phyloP scores from a whole-genome alignment of 140 eudicot genomes.

The Senecio squalidus region DNA sequence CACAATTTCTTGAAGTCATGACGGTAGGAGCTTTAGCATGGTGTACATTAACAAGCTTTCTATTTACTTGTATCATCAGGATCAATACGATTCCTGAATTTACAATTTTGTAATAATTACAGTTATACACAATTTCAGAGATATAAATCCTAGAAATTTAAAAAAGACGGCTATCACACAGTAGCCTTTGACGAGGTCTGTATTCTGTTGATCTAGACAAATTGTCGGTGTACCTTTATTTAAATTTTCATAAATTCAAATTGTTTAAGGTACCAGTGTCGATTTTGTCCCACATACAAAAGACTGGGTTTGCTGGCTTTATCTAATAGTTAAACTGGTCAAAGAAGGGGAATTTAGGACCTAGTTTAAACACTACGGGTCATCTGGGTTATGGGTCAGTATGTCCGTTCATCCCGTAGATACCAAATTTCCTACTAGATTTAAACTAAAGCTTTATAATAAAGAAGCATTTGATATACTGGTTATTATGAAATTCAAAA shows the following conservation, averaged over 20 bases:
- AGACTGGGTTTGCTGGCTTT: too few species aligned
- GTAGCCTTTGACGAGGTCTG: not conserved
- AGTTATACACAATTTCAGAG: not conserved
- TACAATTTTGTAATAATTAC: conserved; percentile 17
- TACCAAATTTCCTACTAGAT: too few species aligned
- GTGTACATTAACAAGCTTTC: conserved; percentile 18
- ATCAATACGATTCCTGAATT: conserved; percentile 8
- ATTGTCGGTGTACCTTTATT: not conserved
- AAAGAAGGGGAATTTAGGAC: too few species aligned
- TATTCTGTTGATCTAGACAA: not conserved
- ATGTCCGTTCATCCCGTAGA: too few species aligned
- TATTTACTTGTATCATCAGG: conserved; percentile 5
- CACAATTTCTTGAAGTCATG: conserved; percentile 15
- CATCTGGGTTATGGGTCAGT: too few species aligned
- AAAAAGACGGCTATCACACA: conserved; percentile 3
- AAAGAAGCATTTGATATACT: too few species aligned
- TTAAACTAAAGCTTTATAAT: too few species aligned
- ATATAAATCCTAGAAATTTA: conserved; percentile 8
- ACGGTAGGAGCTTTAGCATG: conserved; percentile 21
- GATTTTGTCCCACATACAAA: too few species aligned
- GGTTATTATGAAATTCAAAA: too few species aligned
- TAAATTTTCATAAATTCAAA: not conserved
- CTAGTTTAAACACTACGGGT: too few species aligned
- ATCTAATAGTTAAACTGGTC: too few species aligned
- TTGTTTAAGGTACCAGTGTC: not conserved